Evolutionary conservation across 2,329 filamentous ascomycete genomes (phyloP), one percentile per base, ranked within the genome.

Genomic region (Aureobasidium melanogenum): DNA sequence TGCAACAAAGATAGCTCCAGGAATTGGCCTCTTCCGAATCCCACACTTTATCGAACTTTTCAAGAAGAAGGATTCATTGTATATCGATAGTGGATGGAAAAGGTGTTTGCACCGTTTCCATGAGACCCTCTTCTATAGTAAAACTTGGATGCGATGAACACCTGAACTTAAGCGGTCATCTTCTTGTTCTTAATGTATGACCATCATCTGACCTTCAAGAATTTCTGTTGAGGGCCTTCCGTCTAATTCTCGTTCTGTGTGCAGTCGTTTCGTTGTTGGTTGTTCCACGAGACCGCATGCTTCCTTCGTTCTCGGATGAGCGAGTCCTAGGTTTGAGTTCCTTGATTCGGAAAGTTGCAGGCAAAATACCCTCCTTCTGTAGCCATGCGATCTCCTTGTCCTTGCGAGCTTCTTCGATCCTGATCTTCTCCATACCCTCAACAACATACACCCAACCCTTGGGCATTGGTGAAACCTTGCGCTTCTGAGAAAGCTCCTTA

Each of bases 391-490:
- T 39, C 28, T 34, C 39, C n/a, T 38, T 47, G 30, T 61, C 63
- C 36, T 64, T 62, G 38, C 46, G 54, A 10, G 59, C 44, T 32
- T 61, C 60, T 22, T 64, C 60, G 26, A 62, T 44, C 34, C 51
- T 55, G 6, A 60, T 55, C 22, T 56, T 28, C 52, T 62, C 24
- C 28, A 55, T 56, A 28, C 62, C 63, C 26, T 59, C 57, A 41
- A 62, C 60, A 32, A 62, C 52, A 38, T 64, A 64, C 3, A 51
- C 52, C 63, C 60, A 62, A 22, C 63, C 63, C 34, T 59, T 62
- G 24, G 39, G 28, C 63, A 61, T 60, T n/a, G 36, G 43, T 7
- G 43, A 47, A 30, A 61, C 61, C 63, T 62, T 62, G 44, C 63
- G 52, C 56, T 64, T 64, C 55, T 64, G 60, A 47, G 60, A 39